These are phyloP conservation scores for Claviceps lovelessii DNA, from an alignment of 2,329 filamentous ascomycete genomes.

Conservation along the genomic window DNA sequence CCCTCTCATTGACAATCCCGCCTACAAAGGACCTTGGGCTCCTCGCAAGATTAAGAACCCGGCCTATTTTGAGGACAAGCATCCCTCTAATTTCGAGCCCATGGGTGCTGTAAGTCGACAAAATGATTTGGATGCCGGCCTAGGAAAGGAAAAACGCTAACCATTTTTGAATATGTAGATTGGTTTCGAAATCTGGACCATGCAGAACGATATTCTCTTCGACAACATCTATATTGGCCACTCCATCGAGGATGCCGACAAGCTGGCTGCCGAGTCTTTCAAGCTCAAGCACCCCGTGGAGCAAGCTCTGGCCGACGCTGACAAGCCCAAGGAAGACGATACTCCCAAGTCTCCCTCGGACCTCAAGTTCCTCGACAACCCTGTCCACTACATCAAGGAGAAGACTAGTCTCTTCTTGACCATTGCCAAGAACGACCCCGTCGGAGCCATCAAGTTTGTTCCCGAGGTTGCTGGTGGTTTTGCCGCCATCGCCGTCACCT, in stretches of 20 bases:
- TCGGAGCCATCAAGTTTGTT: constrained; percentile 75
- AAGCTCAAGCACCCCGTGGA: constrained; percentile 76
- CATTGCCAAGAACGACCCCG: constrained; percentile 65
- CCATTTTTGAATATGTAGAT: constrained; percentile 38
- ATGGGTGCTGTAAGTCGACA: constrained; percentile 76
- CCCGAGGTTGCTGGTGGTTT: constrained; percentile 80
- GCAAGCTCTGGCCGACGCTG: constrained; percentile 62
- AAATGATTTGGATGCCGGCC: neutral
- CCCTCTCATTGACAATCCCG: constrained; percentile 88
- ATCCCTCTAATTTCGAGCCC: constrained; percentile 88
- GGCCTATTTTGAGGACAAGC: constrained; percentile 93
- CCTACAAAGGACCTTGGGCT: constrained; percentile 91
- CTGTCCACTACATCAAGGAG: constrained; percentile 74
- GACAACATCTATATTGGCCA: constrained; percentile 99
- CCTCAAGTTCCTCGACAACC: constrained; percentile 83
- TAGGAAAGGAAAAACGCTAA: constrained; percentile 7
- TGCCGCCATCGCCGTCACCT: constrained; percentile 52
- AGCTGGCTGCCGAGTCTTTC: constrained; percentile 80
- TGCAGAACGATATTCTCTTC: constrained; percentile 97
- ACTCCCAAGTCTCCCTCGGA: constrained; percentile 58
- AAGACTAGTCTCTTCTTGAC: constrained; percentile 85
- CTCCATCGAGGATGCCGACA: constrained; percentile 81
- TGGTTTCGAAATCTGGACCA: constrained; percentile 99
- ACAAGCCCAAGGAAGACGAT: constrained; percentile 57
- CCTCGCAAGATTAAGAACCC: constrained; percentile 97